Percentiles rank a stretch among this genome's conserved stretches.
Conservation (phyloP, 192 early-diverging fungal species). For the Pilobolus umbonatus region DNA sequence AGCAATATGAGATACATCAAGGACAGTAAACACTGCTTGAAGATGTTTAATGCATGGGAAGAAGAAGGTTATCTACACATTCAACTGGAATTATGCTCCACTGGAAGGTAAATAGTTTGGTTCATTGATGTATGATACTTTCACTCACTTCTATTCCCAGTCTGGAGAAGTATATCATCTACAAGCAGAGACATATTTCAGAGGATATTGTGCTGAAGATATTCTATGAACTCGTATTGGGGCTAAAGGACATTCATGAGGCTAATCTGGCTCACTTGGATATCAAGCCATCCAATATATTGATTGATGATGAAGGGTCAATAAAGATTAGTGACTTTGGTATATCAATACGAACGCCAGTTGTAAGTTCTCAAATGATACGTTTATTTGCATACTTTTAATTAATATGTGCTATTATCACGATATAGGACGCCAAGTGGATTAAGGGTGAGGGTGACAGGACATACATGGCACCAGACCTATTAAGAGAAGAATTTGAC, state of each 20-base stretch:
- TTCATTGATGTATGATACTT: background rate
- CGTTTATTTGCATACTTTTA: background rate
- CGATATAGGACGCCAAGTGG: conserved; percentile 37
- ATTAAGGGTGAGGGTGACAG: conserved; percentile 80
- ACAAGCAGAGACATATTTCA: conserved; percentile 5
- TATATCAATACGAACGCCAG: conserved; percentile 58
- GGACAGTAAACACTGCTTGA: conserved; percentile 54
- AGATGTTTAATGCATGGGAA: conserved; percentile 85
- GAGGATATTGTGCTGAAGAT: conserved; percentile 67
- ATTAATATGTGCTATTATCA: conserved; percentile 33
- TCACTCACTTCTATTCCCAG: background rate
- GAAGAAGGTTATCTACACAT: conserved; percentile 84
- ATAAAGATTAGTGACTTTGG: conserved; percentile 95
- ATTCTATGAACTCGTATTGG: conserved; percentile 56
- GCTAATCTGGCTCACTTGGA: conserved; percentile 78
- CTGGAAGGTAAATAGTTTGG: conserved; percentile 51
- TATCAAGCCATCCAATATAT: conserved; percentile 86
- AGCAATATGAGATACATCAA: conserved; percentile 70
- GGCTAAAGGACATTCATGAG: conserved; percentile 69
- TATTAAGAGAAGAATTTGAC: conserved; percentile 64
- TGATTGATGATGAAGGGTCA: conserved; percentile 58
- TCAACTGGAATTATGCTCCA: conserved; percentile 82
- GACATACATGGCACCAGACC: conserved; percentile 87
- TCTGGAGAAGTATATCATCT: conserved; percentile 12
- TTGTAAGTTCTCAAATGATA: conserved; percentile 35